Percentiles rank a stretch among this genome's conserved stretches.
Evolutionary conservation across 2,329 filamentous ascomycete genomes (phyloP).

Genomic region (Verticillium dahliae): DNA sequence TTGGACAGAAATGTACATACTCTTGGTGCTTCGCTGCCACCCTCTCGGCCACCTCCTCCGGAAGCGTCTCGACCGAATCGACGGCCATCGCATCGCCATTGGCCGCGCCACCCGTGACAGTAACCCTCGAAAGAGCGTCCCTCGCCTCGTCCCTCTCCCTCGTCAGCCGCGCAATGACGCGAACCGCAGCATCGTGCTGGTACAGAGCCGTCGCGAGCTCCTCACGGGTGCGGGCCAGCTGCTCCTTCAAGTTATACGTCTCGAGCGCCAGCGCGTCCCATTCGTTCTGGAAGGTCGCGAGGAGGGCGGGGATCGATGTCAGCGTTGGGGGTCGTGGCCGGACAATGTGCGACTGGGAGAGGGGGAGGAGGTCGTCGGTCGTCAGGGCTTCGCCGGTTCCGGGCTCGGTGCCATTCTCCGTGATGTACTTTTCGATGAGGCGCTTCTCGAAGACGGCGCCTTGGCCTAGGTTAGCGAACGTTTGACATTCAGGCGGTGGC

Average conservation of each 20-base stretch:
- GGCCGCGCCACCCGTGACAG: slow-evolving; percentile 51
- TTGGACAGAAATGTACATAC: slow-evolving; percentile 41
- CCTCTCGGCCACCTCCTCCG: slow-evolving; percentile 62
- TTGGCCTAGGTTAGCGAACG: slow-evolving; percentile 27
- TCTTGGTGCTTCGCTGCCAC: slow-evolving; percentile 76
- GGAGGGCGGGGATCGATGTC: slow-evolving; percentile 90
- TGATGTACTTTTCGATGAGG: slow-evolving; percentile 89
- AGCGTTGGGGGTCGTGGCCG: slow-evolving; percentile 86
- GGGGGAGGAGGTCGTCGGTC: slow-evolving; percentile 76
- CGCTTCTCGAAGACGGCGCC: slow-evolving; percentile 92
- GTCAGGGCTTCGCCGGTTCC: slow-evolving; percentile 81
- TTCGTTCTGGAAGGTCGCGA: slow-evolving; percentile 94
- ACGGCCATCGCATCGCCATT: slow-evolving; percentile 89
- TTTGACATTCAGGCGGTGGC: slow-evolving; percentile 3
- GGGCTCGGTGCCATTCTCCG: slow-evolving; percentile 88
- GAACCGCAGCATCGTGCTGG: slow-evolving; percentile 93
- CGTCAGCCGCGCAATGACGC: slow-evolving; percentile 88
- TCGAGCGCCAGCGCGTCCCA: slow-evolving; percentile 94
- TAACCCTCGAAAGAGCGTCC: slow-evolving; percentile 79
- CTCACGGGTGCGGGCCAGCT: slow-evolving; percentile 82
- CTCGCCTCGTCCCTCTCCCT: slow-evolving; percentile 88
- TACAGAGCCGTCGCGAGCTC: slow-evolving; percentile 92
- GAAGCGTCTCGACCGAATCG: slow-evolving; percentile 66
- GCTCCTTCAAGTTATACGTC: slow-evolving; percentile 84
- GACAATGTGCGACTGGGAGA: slow-evolving; percentile 78